A percentile compares a stretch with the other conserved stretches of the same genome.
phyloP scores from a whole-genome alignment of 2,329 filamentous ascomycete species.

The Claviceps quebecensis region DNA sequence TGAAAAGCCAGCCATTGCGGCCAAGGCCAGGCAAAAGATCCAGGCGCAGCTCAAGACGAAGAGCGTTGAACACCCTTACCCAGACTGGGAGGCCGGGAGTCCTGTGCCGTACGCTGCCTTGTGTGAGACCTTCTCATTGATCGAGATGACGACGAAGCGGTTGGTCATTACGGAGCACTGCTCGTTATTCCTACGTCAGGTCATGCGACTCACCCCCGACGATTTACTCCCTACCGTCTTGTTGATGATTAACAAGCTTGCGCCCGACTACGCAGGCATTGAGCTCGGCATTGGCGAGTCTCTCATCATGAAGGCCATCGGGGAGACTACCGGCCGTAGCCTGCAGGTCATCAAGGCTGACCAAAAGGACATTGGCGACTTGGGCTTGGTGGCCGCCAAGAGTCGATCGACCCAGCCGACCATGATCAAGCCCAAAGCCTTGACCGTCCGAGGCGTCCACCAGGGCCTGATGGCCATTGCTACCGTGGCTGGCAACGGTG shows the following conservation, averaged over 20 bases:
- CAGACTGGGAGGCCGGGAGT: slow-evolving; percentile 80
- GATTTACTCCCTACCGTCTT: slow-evolving; percentile 81
- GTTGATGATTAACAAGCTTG: slow-evolving; percentile 96
- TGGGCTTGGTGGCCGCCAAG: slow-evolving; percentile 89
- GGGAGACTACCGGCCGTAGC: slow-evolving; percentile 81
- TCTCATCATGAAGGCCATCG: slow-evolving; percentile 96
- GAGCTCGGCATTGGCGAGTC: slow-evolving; percentile 98
- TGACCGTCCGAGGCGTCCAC: slow-evolving; percentile 78
- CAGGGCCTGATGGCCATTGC: slow-evolving; percentile 81
- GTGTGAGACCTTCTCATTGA: slow-evolving; percentile 84
- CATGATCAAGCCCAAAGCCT: slow-evolving; percentile 92
- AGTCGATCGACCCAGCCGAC: slow-evolving; percentile 90
- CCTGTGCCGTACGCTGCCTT: slow-evolving; percentile 90
- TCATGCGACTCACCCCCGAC: slow-evolving; percentile 76
- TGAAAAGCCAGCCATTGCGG: slow-evolving; percentile 54
- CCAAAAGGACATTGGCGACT: slow-evolving; percentile 90
- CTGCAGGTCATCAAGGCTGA: slow-evolving; percentile 84
- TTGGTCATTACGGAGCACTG: slow-evolving; percentile 81
- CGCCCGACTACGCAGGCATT: slow-evolving; percentile 90
- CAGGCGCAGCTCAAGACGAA: slow-evolving; percentile 60
- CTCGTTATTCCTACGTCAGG: slow-evolving; percentile 80
- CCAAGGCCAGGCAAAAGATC: slow-evolving; percentile 66
- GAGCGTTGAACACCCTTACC: slow-evolving; percentile 71
- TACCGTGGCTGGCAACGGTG: slow-evolving; percentile 70
- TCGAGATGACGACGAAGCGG: slow-evolving; percentile 89